These are phyloP conservation scores for Raphanus hybrid DNA, from an alignment of 441 rosid genomes.

Conservation along the genomic window DNA sequence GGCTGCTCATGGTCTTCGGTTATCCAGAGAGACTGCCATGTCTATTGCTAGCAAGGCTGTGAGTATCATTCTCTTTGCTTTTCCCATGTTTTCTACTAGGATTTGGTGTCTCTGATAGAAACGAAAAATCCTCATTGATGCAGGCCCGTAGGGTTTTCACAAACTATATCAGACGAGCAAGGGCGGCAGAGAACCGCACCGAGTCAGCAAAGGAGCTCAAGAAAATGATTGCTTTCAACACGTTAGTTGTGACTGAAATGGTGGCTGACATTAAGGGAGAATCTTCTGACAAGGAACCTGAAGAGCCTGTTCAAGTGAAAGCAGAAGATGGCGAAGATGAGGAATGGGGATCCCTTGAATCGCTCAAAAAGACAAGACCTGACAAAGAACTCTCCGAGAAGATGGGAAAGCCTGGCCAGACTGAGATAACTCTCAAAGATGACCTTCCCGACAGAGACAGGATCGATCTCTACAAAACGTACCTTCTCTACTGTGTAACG, in stretches of 20 bases:
- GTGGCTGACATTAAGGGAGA: no score
- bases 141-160: no score
- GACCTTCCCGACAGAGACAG: constrained; percentile 87
- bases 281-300: no score
- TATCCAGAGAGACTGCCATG: constrained; percentile 84
- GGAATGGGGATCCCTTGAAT: constrained; percentile 78
- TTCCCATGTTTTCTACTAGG: constrained; percentile 10
- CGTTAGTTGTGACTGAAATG: no score
- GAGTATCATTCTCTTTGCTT: constrained; percentile 41
- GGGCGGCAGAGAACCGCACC: no score
- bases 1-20: constrained; percentile 51
- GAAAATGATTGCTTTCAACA: no score
- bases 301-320: no score
- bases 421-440: constrained; percentile 87
- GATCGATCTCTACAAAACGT: constrained; percentile 81
- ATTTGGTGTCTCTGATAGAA: constrained; percentile 46
- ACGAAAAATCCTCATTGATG: constrained; percentile 20
- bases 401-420: constrained; percentile 76
- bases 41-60: constrained; percentile 88
- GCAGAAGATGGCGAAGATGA: constrained; percentile 53
- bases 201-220: no score
- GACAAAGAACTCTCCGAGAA: constrained; percentile 61
- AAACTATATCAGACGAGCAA: no score
- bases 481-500: constrained; percentile 79
- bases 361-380: constrained; percentile 78